phyloP scores from a whole-genome alignment of 176 grass and related monocot species.

The Dactylis glomerata region DNA sequence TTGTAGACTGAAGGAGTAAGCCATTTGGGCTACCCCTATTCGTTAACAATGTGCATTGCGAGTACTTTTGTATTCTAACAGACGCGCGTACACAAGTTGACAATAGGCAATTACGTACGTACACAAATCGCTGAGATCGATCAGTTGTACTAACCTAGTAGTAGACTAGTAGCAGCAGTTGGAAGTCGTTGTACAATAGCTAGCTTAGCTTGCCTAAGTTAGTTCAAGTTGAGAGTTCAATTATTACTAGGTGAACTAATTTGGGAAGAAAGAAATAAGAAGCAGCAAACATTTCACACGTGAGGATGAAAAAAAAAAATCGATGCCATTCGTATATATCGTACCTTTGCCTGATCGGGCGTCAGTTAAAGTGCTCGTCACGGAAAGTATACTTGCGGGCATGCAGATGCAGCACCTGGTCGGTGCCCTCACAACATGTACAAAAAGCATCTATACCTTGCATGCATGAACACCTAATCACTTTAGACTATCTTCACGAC shows the following conservation, averaged over 20 bases:
- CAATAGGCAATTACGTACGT: neutral
- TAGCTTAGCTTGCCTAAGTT: neutral
- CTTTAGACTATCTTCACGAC: neutral
- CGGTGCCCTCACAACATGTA: neutral
- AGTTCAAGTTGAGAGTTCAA: neutral
- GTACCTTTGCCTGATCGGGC: neutral
- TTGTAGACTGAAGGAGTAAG: no score
- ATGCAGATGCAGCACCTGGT: neutral
- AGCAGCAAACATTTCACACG: neutral
- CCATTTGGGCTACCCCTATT: no score
- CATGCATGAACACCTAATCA: neutral
- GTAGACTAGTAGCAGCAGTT: neutral
- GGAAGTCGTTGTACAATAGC: neutral
- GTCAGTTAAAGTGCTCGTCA: slow-evolving; percentile 36
- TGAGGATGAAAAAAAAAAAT: neutral
- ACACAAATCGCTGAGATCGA: neutral
- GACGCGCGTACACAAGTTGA: neutral
- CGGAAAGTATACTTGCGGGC: slow-evolving; percentile 32
- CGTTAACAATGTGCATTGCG: no score
- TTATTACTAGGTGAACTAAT: neutral
- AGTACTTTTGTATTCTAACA: no score
- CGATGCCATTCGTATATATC: neutral
- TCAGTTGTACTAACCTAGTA: neutral
- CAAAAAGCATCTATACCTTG: slow-evolving; percentile 5
- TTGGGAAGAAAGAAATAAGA: neutral